Evolutionary conservation across 2,329 filamentous ascomycete species (phyloP).

Genomic region (Colletotrichum higginsianum): DNA sequence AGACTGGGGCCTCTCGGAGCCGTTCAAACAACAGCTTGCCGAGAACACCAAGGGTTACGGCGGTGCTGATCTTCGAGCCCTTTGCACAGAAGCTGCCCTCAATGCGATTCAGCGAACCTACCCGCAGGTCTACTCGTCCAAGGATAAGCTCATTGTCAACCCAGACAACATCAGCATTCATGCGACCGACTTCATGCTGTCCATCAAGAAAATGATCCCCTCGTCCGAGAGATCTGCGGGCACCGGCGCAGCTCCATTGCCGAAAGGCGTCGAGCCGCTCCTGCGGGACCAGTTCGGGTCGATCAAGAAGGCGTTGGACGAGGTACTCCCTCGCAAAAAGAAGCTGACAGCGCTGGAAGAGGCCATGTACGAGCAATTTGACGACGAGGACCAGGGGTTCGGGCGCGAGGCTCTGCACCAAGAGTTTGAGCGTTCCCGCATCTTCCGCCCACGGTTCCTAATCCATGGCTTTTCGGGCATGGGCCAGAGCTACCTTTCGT

Average conservation of each 20-base stretch:
- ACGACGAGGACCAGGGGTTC: conserved; percentile 87
- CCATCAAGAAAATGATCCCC: conserved; percentile 95
- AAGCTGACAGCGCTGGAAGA: conserved; percentile 92
- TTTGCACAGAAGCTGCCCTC: conserved; percentile 95
- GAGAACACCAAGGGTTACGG: conserved; percentile 96
- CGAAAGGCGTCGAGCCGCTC: conserved; percentile 84
- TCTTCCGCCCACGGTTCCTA: conserved; percentile 90
- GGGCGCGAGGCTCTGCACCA: conserved; percentile 81
- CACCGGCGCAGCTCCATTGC: conserved; percentile 86
- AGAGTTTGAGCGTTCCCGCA: conserved; percentile 88
- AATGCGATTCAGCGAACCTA: conserved; percentile 97
- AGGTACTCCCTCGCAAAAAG: conserved; percentile 87
- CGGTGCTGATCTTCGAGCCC: conserved; percentile 91
- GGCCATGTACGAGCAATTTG: conserved; percentile 90
- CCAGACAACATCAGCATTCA: conserved; percentile 87
- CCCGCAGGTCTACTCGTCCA: conserved; percentile 94
- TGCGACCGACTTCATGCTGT: conserved; percentile 97
- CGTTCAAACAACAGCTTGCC: conserved; percentile 87
- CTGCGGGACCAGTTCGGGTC: conserved; percentile 79
- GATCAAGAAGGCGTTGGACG: conserved; percentile 80
- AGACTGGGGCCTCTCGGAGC: conserved; percentile 86
- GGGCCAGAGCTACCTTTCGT: conserved; percentile 92
- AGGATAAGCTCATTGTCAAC: conserved; percentile 91
- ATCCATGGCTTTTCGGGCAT: conserved; percentile 88
- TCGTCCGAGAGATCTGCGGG: conserved; percentile 93